Conservation (phyloP, 371 early-diverging fungal genomes). For the Capniomyces stellatus region DNA sequence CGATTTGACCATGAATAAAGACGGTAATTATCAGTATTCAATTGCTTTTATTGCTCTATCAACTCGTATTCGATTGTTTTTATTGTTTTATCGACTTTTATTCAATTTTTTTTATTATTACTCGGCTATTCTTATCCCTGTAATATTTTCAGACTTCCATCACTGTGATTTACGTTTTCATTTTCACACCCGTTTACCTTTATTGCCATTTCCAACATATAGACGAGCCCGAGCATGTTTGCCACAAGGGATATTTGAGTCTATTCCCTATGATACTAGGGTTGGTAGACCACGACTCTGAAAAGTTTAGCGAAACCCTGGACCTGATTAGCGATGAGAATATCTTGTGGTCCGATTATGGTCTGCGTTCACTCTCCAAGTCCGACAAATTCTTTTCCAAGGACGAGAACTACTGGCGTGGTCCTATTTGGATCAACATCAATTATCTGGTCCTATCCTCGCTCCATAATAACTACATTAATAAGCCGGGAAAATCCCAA, state of each 20-base stretch:
- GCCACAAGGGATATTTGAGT: slow-evolving; percentile 75
- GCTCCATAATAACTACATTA: slow-evolving; percentile 50
- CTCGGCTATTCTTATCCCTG: too few species aligned
- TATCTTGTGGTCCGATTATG: slow-evolving; percentile 69
- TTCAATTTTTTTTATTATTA: too few species aligned
- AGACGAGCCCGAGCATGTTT: slow-evolving; percentile 34
- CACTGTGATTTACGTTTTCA: too few species aligned
- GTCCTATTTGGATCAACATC: slow-evolving; percentile 87
- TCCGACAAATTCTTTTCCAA: slow-evolving; percentile 50
- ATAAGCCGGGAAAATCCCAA: slow-evolving; percentile 45
- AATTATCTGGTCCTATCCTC: slow-evolving; percentile 69
- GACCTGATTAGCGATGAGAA: slow-evolving; percentile 50
- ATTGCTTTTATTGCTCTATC: slow-evolving; percentile 1
- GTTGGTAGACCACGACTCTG: slow-evolving; percentile 46
- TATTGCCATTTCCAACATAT: too few species aligned
- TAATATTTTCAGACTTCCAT: too few species aligned
- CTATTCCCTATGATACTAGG: slow-evolving; percentile 69
- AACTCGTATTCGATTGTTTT: neutral
- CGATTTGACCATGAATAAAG: slow-evolving; percentile 46
- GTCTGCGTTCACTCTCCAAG: slow-evolving; percentile 61
- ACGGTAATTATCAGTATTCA: slow-evolving; percentile 22
- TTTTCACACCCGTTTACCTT: too few species aligned
- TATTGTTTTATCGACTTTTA: too few species aligned
- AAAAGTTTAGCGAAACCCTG: slow-evolving; percentile 45
- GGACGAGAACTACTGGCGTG: slow-evolving; percentile 89